These are phyloP conservation scores for Trichoderma sp. DNA, from an alignment of 2,329 filamentous ascomycete species.

Conservation along the genomic window DNA sequence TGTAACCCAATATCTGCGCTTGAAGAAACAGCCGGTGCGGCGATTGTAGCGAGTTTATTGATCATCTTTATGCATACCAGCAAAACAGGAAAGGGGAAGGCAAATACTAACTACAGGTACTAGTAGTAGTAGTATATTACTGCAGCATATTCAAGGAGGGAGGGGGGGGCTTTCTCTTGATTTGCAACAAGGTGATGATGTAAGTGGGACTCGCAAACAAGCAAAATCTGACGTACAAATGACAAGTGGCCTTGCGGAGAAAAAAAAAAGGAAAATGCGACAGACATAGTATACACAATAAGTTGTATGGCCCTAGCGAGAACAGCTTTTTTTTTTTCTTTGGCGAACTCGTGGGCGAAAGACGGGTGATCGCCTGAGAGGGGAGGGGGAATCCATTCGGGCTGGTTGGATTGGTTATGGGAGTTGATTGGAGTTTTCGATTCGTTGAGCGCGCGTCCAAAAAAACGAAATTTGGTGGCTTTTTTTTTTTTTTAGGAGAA, in stretches of 20 bases:
- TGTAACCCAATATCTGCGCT: conserved; percentile 9
- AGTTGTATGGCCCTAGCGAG: no score
- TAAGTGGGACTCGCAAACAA: neutral
- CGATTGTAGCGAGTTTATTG: neutral
- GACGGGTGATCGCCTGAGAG: neutral
- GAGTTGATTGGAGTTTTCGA: neutral
- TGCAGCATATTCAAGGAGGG: neutral
- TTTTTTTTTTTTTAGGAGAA: neutral
- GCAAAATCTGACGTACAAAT: conserved; percentile 3
- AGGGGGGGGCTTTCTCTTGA: neutral
- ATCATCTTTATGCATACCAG: neutral
- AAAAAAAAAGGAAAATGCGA: no score
- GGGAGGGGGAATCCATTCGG: no score
- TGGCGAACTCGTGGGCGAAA: conserved; percentile 3
- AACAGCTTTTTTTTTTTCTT: no score
- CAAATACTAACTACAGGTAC: no score
- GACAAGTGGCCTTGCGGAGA: neutral
- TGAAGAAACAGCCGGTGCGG: neutral
- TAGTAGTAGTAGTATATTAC: no score
- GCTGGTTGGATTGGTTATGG: no score
- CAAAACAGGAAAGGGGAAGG: neutral
- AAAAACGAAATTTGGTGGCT: neutral
- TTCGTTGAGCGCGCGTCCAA: neutral
- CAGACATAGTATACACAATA: no score
- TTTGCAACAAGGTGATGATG: neutral